phyloP scores from a whole-genome alignment of 202 grass and related monocot genomes.

The Cymbopogon flexuosus region DNA sequence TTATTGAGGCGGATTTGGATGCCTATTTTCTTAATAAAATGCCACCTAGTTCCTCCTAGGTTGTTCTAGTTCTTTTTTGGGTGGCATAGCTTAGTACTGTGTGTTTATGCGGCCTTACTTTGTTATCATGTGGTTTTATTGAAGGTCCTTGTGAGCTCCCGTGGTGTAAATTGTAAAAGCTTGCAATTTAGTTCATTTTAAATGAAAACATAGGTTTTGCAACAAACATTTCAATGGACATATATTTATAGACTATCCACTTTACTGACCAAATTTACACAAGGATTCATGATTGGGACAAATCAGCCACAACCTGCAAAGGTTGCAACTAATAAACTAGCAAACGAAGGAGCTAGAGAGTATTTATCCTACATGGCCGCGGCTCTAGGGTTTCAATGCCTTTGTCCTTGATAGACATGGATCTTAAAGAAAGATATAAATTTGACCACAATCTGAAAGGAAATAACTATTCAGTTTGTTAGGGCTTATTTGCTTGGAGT shows the following conservation, averaged over 20 bases:
- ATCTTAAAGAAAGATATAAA: neutral
- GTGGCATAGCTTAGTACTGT: neutral
- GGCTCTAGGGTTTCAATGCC: neutral
- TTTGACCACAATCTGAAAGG: neutral
- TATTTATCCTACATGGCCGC: neutral
- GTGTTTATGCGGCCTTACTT: neutral
- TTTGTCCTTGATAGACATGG: neutral
- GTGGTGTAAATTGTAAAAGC: neutral
- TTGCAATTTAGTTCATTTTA: conserved; percentile 4
- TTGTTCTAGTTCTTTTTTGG: neutral
- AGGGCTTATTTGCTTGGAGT: neutral
- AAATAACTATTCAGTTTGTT: neutral
- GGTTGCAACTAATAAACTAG: neutral
- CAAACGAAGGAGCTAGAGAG: neutral
- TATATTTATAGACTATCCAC: neutral
- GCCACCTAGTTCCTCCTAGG: neutral
- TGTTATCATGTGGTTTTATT: conserved; percentile 4
- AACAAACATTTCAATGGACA: neutral
- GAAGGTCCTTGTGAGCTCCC: neutral
- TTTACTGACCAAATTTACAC: neutral
- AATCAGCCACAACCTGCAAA: neutral
- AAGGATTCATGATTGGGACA: neutral
- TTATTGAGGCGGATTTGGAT: neutral
- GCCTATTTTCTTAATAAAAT: neutral
- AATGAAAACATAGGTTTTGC: neutral